Percentiles rank a stretch among this genome's conserved stretches.
Evolutionary conservation across 2,329 filamentous ascomycete species (phyloP).

Genomic region (Talaromyces piceae): DNA sequence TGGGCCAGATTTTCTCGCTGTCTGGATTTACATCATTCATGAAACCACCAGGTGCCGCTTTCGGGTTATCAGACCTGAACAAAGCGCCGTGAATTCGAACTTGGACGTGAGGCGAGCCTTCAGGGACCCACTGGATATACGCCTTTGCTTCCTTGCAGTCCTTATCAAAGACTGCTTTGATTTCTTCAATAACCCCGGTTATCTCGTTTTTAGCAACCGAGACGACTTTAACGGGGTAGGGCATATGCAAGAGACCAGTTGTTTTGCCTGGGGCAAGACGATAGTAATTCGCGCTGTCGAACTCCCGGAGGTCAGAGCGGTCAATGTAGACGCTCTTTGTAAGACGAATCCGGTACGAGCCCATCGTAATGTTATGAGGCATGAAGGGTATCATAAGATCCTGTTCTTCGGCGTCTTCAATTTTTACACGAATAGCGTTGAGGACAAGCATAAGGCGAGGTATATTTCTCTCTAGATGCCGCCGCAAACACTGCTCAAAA

Average conservation of each 20-base stretch:
- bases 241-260: constrained; percentile 65
- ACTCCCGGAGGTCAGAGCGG: constrained; percentile 66
- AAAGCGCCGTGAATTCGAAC: constrained; percentile 73
- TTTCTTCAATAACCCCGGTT: constrained; percentile 59
- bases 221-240: constrained; percentile 61
- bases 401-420: constrained; percentile 60
- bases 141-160: constrained; percentile 63
- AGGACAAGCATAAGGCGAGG: constrained; percentile 84
- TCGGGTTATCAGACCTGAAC: constrained; percentile 81
- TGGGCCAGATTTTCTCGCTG: constrained; percentile 66
- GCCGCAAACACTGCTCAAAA: constrained; percentile 77
- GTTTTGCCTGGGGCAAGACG: constrained; percentile 67
- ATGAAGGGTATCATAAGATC: constrained; percentile 67
- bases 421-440: constrained; percentile 76
- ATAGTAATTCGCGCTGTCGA: constrained; percentile 67
- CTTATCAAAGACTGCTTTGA: constrained; percentile 62
- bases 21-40: constrained; percentile 76
- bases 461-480: constrained; percentile 80
- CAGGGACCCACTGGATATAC: constrained; percentile 79
- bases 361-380: constrained; percentile 55
- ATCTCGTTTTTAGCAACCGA: constrained; percentile 61
- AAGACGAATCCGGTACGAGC: constrained; percentile 54
- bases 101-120: constrained; percentile 57
- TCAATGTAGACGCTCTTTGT: constrained; percentile 82
- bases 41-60: constrained; percentile 69